Conservation (phyloP, 371 early-diverging fungal genomes). For the Mortierella sp. region DNA sequence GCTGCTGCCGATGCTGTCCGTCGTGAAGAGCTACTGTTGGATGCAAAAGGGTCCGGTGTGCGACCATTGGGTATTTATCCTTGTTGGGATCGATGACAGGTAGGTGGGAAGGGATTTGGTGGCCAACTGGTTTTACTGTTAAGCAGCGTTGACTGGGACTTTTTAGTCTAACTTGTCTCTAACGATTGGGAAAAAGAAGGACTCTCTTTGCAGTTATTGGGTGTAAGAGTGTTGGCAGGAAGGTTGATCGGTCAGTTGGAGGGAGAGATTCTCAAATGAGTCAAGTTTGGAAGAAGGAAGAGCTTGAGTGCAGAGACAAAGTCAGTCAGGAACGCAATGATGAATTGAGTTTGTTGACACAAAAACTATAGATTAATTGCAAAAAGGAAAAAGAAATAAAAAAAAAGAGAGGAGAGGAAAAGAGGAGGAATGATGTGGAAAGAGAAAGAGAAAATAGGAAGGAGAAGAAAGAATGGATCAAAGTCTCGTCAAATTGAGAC, state of each 20-base stretch:
- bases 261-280: no score
- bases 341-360: background rate
- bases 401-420: background rate
- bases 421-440: background rate
- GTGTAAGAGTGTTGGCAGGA: no score
- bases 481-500: no score
- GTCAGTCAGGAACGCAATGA: background rate
- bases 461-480: background rate
- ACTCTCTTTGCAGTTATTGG: no score
- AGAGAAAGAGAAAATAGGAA: conserved; percentile 8
- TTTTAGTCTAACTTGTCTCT: no score
- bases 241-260: no score
- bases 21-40: conserved; percentile 16
- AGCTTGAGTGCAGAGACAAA: background rate
- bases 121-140: background rate
- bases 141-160: background rate
- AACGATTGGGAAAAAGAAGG: no score
- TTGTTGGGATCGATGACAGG: background rate
- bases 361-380: background rate
- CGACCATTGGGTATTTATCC: conserved; percentile 3
- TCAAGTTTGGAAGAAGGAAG: background rate
- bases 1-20: conserved; percentile 7
- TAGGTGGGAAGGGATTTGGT: background rate
- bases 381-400: background rate
- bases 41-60: conserved; percentile 21